Conservation (phyloP, 495 filamentous ascomycete species). For the Poronia punctata region DNA sequence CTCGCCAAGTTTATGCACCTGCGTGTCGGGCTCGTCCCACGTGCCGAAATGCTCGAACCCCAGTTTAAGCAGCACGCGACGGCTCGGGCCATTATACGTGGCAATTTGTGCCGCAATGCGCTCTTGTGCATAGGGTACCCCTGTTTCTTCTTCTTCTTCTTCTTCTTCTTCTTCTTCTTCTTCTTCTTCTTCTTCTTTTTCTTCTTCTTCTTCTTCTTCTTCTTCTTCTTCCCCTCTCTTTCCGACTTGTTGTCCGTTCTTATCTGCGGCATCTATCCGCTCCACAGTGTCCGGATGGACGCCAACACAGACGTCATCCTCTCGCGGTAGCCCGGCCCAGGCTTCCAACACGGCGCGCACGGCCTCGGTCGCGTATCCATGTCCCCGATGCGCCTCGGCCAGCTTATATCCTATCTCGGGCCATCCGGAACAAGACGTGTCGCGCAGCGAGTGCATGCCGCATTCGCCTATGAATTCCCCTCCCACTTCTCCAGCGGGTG, state of each 20-base stretch:
- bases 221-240: background rate
- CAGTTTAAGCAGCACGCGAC: conserved; percentile 7
- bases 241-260: too few relatives aligned
- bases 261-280: too few relatives aligned
- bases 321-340: conserved; percentile 31
- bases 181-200: background rate
- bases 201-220: background rate
- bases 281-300: conserved; percentile 6
- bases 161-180: background rate
- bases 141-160: background rate
- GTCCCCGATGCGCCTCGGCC: conserved; percentile 33
- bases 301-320: conserved; percentile 20
- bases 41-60: conserved; percentile 7
- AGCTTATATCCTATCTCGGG: conserved; percentile 47
- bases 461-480: conserved; percentile 32
- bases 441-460: conserved; percentile 18
- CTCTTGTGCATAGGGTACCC: too few relatives aligned
- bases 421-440: conserved; percentile 28
- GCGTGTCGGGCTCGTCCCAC: conserved; percentile 13
- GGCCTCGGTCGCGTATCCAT: conserved; percentile 38
- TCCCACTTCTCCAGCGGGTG: too few relatives aligned
- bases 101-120: conserved; percentile 5
- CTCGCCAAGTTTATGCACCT: conserved; percentile 8
- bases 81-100: conserved; percentile 3
- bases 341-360: conserved; percentile 27